Base-by-base conservation (phyloP, 2,329 filamentous ascomycete species). In the Fusarium oligoseptatum region DNA sequence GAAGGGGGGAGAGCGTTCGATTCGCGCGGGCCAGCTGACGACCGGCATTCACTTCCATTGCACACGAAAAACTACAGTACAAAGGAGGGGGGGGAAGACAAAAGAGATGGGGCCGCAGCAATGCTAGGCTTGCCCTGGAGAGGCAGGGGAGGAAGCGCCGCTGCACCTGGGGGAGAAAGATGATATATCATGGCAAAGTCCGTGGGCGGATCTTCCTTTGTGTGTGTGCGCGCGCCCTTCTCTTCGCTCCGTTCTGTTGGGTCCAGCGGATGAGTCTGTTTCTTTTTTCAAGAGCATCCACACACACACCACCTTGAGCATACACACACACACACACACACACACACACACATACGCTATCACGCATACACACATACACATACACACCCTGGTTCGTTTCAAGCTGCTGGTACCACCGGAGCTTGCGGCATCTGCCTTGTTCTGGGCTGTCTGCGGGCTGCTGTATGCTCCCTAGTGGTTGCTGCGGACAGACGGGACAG, bases 161-260 rank as follows among this genome's bases (percentile, higher is more conserved):
- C 64, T 29, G 57, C 41, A 55, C 64, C 58, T 5, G 27, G 50
- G 48, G 41, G 32, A 64, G 39, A 64, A 74, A 73, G 37, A 63
- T 75, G 69, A 75, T 75, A 75, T 75, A 75, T 75, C 69, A 75
- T 70, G 72, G 69, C 27, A 66, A 45, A 73, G 72, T 66, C 69
- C 72, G 72, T 75, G 72, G 62, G 72, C 27, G 41, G 48, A 32
- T 4, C 36, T 15, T 50, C 58, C 52, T 39, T 68, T 66, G 57
- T 22, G 67, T 73, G 74, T 73, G 75, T 75, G 72, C 14, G 34
- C 29, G n/a, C 65, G 58, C 34, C 55, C 58, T 75, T 39, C 61
- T 41, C 57, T 64, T 63, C 27, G 48, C 48, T 55, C 64, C 36
- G 57, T 68, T 72, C 55, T 60, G 68, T 67, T 75, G 68, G 68